phyloP scores from a whole-genome alignment of 2,329 filamentous ascomycete genomes.

The Aspergillus thermomutatus region DNA sequence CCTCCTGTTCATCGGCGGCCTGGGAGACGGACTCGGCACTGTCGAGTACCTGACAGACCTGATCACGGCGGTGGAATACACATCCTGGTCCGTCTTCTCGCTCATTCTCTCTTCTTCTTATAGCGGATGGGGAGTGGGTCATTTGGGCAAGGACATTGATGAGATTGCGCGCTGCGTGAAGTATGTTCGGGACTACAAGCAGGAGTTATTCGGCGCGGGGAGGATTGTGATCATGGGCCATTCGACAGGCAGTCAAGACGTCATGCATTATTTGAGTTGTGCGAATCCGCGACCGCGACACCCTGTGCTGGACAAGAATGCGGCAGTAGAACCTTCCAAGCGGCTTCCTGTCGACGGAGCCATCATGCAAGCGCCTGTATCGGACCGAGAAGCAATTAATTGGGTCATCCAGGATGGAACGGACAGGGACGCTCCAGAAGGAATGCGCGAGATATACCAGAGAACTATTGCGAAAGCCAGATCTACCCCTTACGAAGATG shows the following conservation, averaged over 20 bases:
- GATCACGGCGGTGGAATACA: slow-evolving; percentile 45
- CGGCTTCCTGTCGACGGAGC: slow-evolving; percentile 63
- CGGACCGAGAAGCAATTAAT: slow-evolving; percentile 64
- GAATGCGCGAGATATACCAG: neutral
- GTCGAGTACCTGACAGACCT: slow-evolving; percentile 54
- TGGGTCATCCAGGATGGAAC: neutral
- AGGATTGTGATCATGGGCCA: slow-evolving; percentile 67
- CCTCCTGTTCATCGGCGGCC: slow-evolving; percentile 58
- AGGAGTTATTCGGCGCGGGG: slow-evolving; percentile 20
- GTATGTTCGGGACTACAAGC: slow-evolving; percentile 44
- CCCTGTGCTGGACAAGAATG: neutral
- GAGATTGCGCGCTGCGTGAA: slow-evolving; percentile 52
- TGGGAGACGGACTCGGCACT: slow-evolving; percentile 56
- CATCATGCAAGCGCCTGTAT: slow-evolving; percentile 76
- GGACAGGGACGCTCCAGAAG: neutral
- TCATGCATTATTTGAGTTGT: slow-evolving; percentile 59
- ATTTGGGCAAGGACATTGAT: slow-evolving; percentile 51
- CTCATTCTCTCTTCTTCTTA: slow-evolving; percentile 52
- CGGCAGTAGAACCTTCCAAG: neutral
- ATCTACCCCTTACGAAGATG: neutral
- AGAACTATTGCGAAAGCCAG: neutral
- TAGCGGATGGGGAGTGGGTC: slow-evolving; percentile 53
- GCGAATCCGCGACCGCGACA: slow-evolving; percentile 36
- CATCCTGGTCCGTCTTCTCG: slow-evolving; percentile 53
- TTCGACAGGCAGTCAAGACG: slow-evolving; percentile 66